Evolutionary conservation across 768 basidiomycete genomes (phyloP).

Genomic region (Lactifluus rugatus): DNA sequence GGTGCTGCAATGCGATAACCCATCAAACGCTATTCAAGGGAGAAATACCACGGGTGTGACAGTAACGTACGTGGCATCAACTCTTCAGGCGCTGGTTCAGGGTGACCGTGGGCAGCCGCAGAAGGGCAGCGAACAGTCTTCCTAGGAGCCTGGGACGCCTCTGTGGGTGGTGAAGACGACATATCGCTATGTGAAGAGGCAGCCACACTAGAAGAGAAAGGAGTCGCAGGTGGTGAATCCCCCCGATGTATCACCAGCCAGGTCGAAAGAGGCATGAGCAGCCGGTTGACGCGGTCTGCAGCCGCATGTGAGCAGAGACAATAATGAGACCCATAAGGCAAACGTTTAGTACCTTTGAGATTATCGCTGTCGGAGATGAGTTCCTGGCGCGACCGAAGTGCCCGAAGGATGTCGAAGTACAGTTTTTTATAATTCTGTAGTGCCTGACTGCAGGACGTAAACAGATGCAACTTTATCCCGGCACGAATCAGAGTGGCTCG

Average conservation of each 20-base stretch:
- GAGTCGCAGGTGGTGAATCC: background rate
- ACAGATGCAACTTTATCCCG: slow-evolving; percentile 17
- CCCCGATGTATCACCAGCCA: slow-evolving; percentile 16
- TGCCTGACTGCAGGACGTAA: slow-evolving; percentile 14
- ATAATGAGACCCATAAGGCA: background rate
- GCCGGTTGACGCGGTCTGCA: slow-evolving; percentile 15
- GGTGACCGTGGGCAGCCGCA: background rate
- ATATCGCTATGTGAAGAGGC: background rate
- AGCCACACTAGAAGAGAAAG: background rate
- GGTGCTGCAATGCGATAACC: slow-evolving; percentile 12
- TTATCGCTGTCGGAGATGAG: slow-evolving; percentile 8
- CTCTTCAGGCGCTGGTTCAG: slow-evolving; percentile 5
- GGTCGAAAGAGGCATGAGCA: slow-evolving; percentile 18
- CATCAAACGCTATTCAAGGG: background rate
- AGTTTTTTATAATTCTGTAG: slow-evolving; percentile 14
- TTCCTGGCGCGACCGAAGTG: slow-evolving; percentile 14
- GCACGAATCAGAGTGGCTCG: slow-evolving; percentile 17
- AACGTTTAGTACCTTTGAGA: slow-evolving; percentile 16
- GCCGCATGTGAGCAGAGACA: slow-evolving; percentile 1
- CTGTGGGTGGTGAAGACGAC: background rate
- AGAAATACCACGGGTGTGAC: background rate
- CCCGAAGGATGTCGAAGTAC: slow-evolving; percentile 19
- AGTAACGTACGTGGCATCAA: slow-evolving; percentile 20
- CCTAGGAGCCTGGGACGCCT: background rate
- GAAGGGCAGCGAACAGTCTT: background rate